Percentiles rank a stretch among this genome's conserved stretches.
Conservation (phyloP, 345 rosid species). For the Boechera divaricarpa region DNA sequence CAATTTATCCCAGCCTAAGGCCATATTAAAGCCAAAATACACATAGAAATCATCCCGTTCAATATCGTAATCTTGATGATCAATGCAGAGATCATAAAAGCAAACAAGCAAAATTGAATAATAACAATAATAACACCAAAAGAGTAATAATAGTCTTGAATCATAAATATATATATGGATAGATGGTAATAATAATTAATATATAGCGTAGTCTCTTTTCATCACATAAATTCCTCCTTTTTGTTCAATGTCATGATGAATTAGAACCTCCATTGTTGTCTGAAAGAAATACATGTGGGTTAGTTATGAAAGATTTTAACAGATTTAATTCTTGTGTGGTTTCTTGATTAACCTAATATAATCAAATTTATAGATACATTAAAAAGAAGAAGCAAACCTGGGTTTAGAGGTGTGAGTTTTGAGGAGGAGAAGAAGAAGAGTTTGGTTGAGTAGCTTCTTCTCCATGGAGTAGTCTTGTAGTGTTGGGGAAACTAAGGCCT, state of each 20-base stretch:
- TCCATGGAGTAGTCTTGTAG: constrained; percentile 47
- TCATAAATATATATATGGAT: constrained; percentile 28
- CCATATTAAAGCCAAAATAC: constrained; percentile 26
- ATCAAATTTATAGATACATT: neutral
- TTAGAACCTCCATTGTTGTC: constrained; percentile 37
- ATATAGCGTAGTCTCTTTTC: constrained; percentile 23
- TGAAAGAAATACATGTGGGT: constrained; percentile 22
- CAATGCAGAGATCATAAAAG: constrained; percentile 21
- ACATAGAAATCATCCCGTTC: constrained; percentile 21
- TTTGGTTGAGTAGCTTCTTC: constrained; percentile 53
- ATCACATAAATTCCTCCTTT: constrained; percentile 21
- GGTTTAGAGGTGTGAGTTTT: constrained; percentile 39
- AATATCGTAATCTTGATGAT: constrained; percentile 9
- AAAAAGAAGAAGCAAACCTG: constrained; percentile 22
- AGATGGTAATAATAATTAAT: constrained; percentile 5
- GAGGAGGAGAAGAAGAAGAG: constrained; percentile 57
- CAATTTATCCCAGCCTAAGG: constrained; percentile 22
- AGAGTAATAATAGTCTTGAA: constrained; percentile 13
- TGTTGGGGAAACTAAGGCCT: constrained; percentile 54
- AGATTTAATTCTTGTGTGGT: neutral
- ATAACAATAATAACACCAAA: neutral
- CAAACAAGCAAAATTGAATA: constrained; percentile 35
- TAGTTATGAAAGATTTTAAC: neutral
- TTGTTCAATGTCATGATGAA: constrained; percentile 22
- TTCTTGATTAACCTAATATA: neutral